Evolutionary conservation across 2,329 filamentous ascomycete species (phyloP), one percentile per base, ranked within the genome.

Genomic region (Aspergillus puulaauensis): DNA sequence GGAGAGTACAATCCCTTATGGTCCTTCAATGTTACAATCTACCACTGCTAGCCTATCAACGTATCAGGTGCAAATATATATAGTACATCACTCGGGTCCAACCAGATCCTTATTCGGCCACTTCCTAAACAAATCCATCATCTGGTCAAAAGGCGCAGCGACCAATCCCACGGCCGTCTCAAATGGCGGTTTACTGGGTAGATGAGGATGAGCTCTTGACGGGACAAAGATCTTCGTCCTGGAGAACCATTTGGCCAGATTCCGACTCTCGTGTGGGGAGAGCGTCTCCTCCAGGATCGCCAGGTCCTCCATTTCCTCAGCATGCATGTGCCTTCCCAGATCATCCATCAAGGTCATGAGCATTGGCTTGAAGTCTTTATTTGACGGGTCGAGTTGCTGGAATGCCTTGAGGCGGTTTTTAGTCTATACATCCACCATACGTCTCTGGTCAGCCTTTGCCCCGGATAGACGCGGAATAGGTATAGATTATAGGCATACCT

Each of bases 131-230:
- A 58, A 46, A 33, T 58, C 56, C 27, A 71, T 72, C 33, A 86
- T 60, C 48, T 76, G 78, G 64, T 86, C 84, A 31, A 86, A 73
- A 0, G 84, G 83, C 6, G 83, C 82, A 0, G 80, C 72, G 69
- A 86, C 54, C 23, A 86, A 64, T 0, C 81, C 82, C 60, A 77
- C 77, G 0, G 77, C 81, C 0, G 79, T 82, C 73, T 86, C 82
- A 58, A 84, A 85, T 0, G 80, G 79, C 12, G 83, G 82, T 37
- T 78, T 75, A 58, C 82, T 76, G 0, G 78, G 78, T 6, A 79
- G 76, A n/a, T 64, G 70, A 0, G 80, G 81, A 65, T 84, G 81
- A 31, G 77, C 79, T 14, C 80, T 75, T 0, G 80, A 69, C 0
- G 82, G 82, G 7, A 80, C 77, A 61, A 85, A 79, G 21, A 72